These are phyloP conservation scores for Pyrenophora teres DNA, from an alignment of 2,329 filamentous ascomycete species.

Conservation along the genomic window DNA sequence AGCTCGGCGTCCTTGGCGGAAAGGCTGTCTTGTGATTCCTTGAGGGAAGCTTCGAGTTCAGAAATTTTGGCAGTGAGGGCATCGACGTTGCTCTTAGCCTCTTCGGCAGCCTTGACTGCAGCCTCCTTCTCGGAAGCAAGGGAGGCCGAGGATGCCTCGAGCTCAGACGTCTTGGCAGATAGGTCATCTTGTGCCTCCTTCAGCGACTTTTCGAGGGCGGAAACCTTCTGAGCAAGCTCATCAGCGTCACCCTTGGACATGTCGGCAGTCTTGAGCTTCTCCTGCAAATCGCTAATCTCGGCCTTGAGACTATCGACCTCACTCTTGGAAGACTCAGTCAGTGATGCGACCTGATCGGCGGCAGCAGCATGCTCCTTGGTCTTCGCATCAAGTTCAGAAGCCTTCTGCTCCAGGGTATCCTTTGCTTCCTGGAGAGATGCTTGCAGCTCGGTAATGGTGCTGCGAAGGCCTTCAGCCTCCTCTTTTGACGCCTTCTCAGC, in stretches of 20 bases:
- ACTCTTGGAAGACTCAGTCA: slow-evolving; percentile 26
- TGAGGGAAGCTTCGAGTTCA: slow-evolving; percentile 34
- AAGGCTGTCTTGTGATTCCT: slow-evolving; percentile 28
- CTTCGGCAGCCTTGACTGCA: slow-evolving; percentile 30
- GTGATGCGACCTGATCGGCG: slow-evolving; percentile 14
- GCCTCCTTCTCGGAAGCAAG: slow-evolving; percentile 29
- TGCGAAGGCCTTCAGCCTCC: slow-evolving; percentile 27
- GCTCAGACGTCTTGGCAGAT: slow-evolving; percentile 29
- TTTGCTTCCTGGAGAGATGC: slow-evolving; percentile 23
- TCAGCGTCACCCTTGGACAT: slow-evolving; percentile 34
- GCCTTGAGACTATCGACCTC: slow-evolving; percentile 31
- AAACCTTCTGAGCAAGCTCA: slow-evolving; percentile 31
- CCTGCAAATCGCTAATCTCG: slow-evolving; percentile 30
- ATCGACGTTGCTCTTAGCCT: slow-evolving; percentile 31
- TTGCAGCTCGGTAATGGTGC: slow-evolving; percentile 37
- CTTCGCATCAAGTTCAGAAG: slow-evolving; percentile 25
- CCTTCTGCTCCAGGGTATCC: slow-evolving; percentile 27
- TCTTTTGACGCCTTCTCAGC: slow-evolving; percentile 24
- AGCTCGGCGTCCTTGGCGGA: slow-evolving; percentile 31
- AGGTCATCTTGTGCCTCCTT: slow-evolving; percentile 33
- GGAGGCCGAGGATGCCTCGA: slow-evolving; percentile 24
- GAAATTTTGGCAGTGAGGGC: slow-evolving; percentile 30
- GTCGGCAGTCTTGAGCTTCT: slow-evolving; percentile 32
- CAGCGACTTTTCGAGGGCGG: slow-evolving; percentile 33
- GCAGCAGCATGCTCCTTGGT: slow-evolving; percentile 24